Conservation (phyloP, 306 rosid species). For the Glycine soja region DNA sequence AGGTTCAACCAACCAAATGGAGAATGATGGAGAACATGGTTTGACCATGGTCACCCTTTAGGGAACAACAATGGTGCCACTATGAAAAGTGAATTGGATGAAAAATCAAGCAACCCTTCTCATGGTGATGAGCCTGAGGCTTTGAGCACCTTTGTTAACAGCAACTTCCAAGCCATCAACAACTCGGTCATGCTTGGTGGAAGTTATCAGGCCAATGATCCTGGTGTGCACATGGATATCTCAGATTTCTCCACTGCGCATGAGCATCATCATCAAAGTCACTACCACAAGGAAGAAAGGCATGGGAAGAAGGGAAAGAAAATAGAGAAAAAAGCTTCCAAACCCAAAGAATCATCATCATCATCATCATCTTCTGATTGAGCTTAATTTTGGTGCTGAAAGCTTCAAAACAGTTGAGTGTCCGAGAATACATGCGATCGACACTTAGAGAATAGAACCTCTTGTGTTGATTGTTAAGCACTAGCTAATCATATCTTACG, state of each 20-base stretch:
- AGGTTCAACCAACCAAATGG: conserved; percentile 44
- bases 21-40: conserved; percentile 56
- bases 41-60: conserved; percentile 61
- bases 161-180: conserved; percentile 81
- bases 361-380: conserved; percentile 13
- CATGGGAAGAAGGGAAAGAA: conserved; percentile 38
- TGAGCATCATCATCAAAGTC: neutral
- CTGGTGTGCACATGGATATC: conserved; percentile 38
- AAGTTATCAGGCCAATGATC: conserved; percentile 52
- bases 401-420: neutral
- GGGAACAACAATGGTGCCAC: conserved; percentile 79
- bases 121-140: conserved; percentile 45
- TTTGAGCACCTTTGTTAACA: conserved; percentile 67
- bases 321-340: conserved; percentile 26
- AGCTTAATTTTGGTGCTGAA: neutral
- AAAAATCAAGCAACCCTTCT: conserved; percentile 17
- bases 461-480: conserved; percentile 3
- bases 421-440: neutral
- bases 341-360: neutral
- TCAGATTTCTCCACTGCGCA: conserved; percentile 35
- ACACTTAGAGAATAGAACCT: neutral
- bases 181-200: conserved; percentile 82
- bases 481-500: neutral
- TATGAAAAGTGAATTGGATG: conserved; percentile 60
- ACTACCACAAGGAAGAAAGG: neutral